Base-by-base conservation (phyloP, 495 filamentous ascomycete species). In the Penicillium longicatenatum region DNA sequence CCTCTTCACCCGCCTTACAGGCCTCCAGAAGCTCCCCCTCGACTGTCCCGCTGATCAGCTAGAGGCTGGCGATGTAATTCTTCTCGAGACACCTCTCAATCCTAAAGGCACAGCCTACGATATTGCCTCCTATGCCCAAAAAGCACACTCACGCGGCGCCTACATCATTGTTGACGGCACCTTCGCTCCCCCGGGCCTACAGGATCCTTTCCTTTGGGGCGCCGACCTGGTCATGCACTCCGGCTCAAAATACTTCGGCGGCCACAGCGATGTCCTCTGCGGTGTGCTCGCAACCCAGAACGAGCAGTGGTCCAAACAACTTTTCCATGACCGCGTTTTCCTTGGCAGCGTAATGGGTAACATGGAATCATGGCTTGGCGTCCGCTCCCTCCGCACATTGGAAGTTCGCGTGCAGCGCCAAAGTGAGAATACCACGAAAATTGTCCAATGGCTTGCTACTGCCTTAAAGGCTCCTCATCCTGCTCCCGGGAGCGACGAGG, bases 161-260 rank as follows among this genome's bases (percentile, higher is more conserved):
- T 80, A 76, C 53, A 76, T 97, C n/a, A 85, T 86, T 16, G 90
- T 98, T 5, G 94, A 98, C 72, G 82, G 87, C 0, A 98, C 94
- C 0, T 97, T 98, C 68, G 94, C 84, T 1, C 94, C 94, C n/a
- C 94, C 94, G 14, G 86, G 86, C 21, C 78, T 98, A 37, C 88
- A 90, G 70, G 90, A 97, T 62, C 94, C 94, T 2, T 95, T 97
- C 67, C 45, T 63, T 33, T 86, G 77, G 64, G 92, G 92, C 55
- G 90, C 87, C 3, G 92, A 97, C 71, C 70, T 90, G 0, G 84
- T 97, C 20, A 88, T 97, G 88, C 94, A 98, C 71, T 86, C 81
- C 21, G 94, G 91, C 12, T 94, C 92, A 9, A 98, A 98, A 79
- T 98, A 97, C 70, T 82, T 98, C 56, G 94, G 94, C 19, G 94